These are phyloP conservation scores for Hydnomerulius pinastri DNA, from an alignment of 768 basidiomycete species.

Conservation along the genomic window DNA sequence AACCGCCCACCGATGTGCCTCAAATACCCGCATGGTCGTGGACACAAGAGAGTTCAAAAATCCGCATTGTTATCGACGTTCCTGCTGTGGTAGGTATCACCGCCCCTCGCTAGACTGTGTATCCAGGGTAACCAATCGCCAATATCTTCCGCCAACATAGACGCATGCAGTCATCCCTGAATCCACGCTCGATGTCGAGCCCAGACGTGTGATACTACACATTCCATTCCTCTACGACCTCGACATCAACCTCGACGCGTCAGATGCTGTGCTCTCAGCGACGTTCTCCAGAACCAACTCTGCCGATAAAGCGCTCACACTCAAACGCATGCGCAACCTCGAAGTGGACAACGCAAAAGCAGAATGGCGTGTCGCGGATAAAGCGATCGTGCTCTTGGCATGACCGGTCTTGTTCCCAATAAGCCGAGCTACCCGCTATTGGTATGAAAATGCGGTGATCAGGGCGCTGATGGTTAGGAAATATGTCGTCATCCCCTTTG, in stretches of 20 bases:
- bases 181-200: slow-evolving; percentile 67
- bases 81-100: slow-evolving; percentile 55
- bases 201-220: slow-evolving; percentile 53
- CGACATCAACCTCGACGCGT: slow-evolving; percentile 57
- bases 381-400: slow-evolving; percentile 45
- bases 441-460: slow-evolving; percentile 6
- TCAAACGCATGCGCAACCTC: slow-evolving; percentile 61
- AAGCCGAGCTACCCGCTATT: background rate
- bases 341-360: slow-evolving; percentile 64
- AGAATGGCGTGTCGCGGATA: slow-evolving; percentile 66
- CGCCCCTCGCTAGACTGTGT: slow-evolving; percentile 1
- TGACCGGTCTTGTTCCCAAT: slow-evolving; percentile 22
- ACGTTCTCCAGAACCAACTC: slow-evolving; percentile 18
- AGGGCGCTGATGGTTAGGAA: slow-evolving; percentile 2
- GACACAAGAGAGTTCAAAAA: slow-evolving; percentile 40
- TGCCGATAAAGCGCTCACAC: slow-evolving; percentile 37
- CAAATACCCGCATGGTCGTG: slow-evolving; percentile 55
- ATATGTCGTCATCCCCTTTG: too few relatives aligned
- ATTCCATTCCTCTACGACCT: slow-evolving; percentile 50
- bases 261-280: slow-evolving; percentile 54
- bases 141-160: slow-evolving; percentile 31
- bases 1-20: background rate
- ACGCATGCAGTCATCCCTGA: slow-evolving; percentile 45
- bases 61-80: slow-evolving; percentile 54
- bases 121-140: slow-evolving; percentile 6